phyloP scores from a whole-genome alignment of 2,329 filamentous ascomycete genomes.

The Aspergillus uvarum region DNA sequence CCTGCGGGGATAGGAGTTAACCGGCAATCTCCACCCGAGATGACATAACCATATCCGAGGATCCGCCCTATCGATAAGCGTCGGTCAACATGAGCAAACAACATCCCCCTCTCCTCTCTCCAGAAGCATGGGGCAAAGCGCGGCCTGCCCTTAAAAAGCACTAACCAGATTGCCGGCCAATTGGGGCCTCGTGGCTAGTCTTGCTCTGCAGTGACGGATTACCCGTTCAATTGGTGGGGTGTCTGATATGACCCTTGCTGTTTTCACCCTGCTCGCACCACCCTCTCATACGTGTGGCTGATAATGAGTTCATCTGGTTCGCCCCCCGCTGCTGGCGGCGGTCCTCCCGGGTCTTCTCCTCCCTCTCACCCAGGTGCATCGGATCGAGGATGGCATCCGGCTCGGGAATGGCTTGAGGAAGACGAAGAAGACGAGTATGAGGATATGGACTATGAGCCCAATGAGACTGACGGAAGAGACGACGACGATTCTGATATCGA shows the following conservation, averaged over 20 bases:
- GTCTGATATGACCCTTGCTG: slow-evolving; percentile 12
- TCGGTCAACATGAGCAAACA: not conserved
- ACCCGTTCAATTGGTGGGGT: not conserved
- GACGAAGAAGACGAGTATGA: slow-evolving; percentile 43
- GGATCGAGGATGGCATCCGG: slow-evolving; percentile 35
- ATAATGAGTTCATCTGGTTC: slow-evolving; percentile 32
- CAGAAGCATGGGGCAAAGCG: not conserved
- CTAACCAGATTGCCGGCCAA: slow-evolving; percentile 7
- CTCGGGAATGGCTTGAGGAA: slow-evolving; percentile 41
- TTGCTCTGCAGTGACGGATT: slow-evolving; percentile 6
- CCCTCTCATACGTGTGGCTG: slow-evolving; percentile 12
- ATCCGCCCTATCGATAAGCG: slow-evolving; percentile 4
- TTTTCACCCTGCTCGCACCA: slow-evolving; percentile 5
- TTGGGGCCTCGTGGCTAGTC: not conserved
- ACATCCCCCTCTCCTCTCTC: not conserved
- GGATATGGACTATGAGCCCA: slow-evolving; percentile 53
- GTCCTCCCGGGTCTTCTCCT: slow-evolving; percentile 15
- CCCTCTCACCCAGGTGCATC: slow-evolving; percentile 22
- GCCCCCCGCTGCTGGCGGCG: slow-evolving; percentile 27
- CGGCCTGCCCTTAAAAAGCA: not conserved
- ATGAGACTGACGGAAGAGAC: slow-evolving; percentile 36
- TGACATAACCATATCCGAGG: slow-evolving; percentile 1
- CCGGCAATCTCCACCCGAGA: not conserved
- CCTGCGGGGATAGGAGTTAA: slow-evolving; percentile 6
- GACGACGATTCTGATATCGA: slow-evolving; percentile 37